Conservation (phyloP, 2,329 filamentous ascomycete genomes). For the Elsinoe australis region DNA sequence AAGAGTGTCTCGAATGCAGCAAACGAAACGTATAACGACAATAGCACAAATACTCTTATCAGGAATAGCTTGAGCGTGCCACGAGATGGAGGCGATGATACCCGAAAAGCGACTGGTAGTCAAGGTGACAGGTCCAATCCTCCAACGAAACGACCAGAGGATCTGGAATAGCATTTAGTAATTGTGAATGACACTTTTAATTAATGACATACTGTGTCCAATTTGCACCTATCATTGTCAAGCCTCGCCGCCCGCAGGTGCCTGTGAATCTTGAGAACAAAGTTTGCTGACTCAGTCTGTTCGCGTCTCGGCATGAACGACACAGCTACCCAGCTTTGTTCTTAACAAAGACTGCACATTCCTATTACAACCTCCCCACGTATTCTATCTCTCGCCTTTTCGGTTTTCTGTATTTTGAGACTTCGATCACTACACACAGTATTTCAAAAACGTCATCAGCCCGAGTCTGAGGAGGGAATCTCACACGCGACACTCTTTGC, state of each 20-base stretch:
- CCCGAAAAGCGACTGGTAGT: conserved; percentile 24
- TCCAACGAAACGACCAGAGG: conserved; percentile 37
- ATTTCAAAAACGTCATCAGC: neutral
- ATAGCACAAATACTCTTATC: conserved; percentile 29
- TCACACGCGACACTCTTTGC: neutral
- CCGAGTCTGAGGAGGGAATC: neutral
- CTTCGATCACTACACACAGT: too few relatives aligned
- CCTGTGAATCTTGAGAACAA: too few relatives aligned
- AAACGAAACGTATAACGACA: conserved; percentile 20
- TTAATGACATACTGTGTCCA: too few relatives aligned
- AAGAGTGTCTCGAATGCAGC: conserved; percentile 1
- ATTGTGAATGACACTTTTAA: conserved; percentile 7
- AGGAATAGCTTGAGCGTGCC: conserved; percentile 33
- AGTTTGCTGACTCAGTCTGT: conserved; percentile 5
- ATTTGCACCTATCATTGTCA: too few relatives aligned
- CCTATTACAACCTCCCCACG: conserved; percentile 4
- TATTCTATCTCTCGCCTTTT: conserved; percentile 1
- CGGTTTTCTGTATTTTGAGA: neutral
- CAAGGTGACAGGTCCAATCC: conserved; percentile 8
- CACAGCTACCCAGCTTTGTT: conserved; percentile 12
- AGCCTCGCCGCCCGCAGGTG: too few relatives aligned
- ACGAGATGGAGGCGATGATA: conserved; percentile 21
- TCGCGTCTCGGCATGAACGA: conserved; percentile 3
- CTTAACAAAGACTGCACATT: conserved; percentile 8
- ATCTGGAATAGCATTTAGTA: conserved; percentile 32